Base-by-base conservation (phyloP, 768 basidiomycete genomes). In the Lactarius indigo region DNA sequence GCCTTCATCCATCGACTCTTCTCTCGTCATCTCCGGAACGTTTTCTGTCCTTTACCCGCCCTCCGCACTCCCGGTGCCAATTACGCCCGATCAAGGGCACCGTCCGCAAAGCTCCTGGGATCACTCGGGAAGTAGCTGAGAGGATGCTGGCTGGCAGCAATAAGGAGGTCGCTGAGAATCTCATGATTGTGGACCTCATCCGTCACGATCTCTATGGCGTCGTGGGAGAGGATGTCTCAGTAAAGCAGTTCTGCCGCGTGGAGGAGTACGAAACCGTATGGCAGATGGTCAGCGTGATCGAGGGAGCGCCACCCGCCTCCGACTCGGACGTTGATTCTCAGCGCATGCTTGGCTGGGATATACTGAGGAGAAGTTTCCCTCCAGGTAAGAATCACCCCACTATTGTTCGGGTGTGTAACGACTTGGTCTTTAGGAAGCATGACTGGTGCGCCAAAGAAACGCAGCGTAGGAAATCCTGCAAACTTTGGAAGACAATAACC, bases 121-220 rank as follows among this genome's bases (percentile, higher is more conserved):
- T 88, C 64, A 88, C 83, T 20, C 85, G 85, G 31, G 85, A 82
- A 63, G 83, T 85, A 57, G 88, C 88, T n/a, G 87, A 89, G 71
- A 71, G 87, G 76, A 75, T 82, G 17, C 76, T 90, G 64, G 80
- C 79, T 17, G 87, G 88, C 6, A 90, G 84, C 75, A 80, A 79
- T 52, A 98, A 98, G 75, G 96, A 98, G 76, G 87, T 96, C 2
- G 96, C 95, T 0, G 96, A 98, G 79, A 98, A 98, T 74, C 77
- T 98, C 64, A 98, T 98, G 96, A 97, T 98, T 69, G 96, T 97
- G 30, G 96, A 98, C 75, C 85, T 98, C 57, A 96, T 96, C 72
- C 86, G 94, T 39, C 92, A 97, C 70, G 96, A 98, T 77, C 80
- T 98, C 39, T 87, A 96, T 70, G 86, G 86, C 35, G 88, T 90